Evolutionary conservation across 164 flowering plant genomes (phyloP), one percentile per base, ranked within the genome.

Genomic region (Warburgia ugandensis): DNA sequence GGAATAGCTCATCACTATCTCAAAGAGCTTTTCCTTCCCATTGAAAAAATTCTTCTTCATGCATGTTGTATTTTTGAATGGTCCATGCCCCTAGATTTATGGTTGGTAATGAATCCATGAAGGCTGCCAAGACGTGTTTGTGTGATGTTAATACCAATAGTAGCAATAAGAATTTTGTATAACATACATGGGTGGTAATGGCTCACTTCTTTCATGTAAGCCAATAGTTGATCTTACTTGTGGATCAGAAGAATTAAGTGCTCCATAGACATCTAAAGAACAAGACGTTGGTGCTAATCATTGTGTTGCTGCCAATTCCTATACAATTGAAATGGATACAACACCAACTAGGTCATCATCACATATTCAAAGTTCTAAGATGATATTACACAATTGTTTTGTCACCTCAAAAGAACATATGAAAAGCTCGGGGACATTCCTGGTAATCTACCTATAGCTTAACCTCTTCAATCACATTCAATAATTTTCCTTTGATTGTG

Each of bases 21-120:
- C 20, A 58, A 52, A 26, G 51, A 71, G 56, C 67, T 88, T 22
- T 70, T 73, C 22, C 83, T 92, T 70, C 83, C 91, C 8, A 45
- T 60, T 1, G 77, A 73, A 26, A 76, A 72, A 58, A 70, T 88
- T 63, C 74, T 92, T 57, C 76, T 80, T 37, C 65, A 62, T 53
- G 91, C 85, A 20, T 64, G 73, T 45, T 64, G 59, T 11, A 66
- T 88, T 58, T 66, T 66, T 60, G 91, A 83, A 52, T 92, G 96
- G 98, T 73, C 77, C 22, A 78, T 80, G 87, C 87, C 96, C 49
- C 79, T 88, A 3, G 89, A 84, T 32, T 67, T 86, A 35, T 82
- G 82, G 81, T 29, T 92, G 13, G 82, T 91, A 1, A 53, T 72
- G 29, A 76, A 71, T 56, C 69, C 64, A 28, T 37, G 38, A 16